phyloP scores from a whole-genome alignment of 768 basidiomycete genomes.

The Boletus edulis region DNA sequence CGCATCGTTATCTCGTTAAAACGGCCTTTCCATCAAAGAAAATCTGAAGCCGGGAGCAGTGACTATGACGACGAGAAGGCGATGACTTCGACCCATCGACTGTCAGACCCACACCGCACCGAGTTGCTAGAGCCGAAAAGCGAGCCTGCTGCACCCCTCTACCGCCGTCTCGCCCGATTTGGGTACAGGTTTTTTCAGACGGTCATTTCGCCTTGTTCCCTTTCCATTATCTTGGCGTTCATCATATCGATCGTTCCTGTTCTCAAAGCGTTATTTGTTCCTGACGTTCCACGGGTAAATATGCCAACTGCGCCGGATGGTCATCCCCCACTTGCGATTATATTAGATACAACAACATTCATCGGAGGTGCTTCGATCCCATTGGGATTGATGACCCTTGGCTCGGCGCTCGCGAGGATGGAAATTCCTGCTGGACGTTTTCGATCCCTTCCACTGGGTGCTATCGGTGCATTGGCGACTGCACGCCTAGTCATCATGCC shows the following conservation, averaged over 20 bases:
- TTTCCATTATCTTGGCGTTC: conserved; percentile 39
- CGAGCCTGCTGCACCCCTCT: neutral
- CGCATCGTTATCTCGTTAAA: too few relatives aligned
- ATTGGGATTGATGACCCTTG: conserved; percentile 58
- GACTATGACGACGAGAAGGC: too few relatives aligned
- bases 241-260: conserved; percentile 53
- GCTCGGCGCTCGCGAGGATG: conserved; percentile 60
- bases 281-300: conserved; percentile 37
- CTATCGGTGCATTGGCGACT: conserved; percentile 51
- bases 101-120: too few relatives aligned
- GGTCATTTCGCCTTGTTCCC: conserved; percentile 27
- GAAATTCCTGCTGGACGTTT: conserved; percentile 38
- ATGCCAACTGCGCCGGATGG: conserved; percentile 62
- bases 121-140: too few relatives aligned
- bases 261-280: conserved; percentile 61
- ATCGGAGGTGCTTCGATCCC: conserved; percentile 65
- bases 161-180: conserved; percentile 9
- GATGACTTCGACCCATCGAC: too few relatives aligned
- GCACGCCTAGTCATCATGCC: conserved; percentile 58
- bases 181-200: conserved; percentile 31
- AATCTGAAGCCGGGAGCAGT: too few relatives aligned
- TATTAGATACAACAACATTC: conserved; percentile 56
- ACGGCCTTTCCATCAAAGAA: too few relatives aligned
- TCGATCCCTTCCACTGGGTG: conserved; percentile 43
- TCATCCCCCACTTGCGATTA: conserved; percentile 61